Evolutionary conservation across 768 basidiomycete species (phyloP), one percentile per base, ranked within the genome.

Genomic region (Kwoniella pini): DNA sequence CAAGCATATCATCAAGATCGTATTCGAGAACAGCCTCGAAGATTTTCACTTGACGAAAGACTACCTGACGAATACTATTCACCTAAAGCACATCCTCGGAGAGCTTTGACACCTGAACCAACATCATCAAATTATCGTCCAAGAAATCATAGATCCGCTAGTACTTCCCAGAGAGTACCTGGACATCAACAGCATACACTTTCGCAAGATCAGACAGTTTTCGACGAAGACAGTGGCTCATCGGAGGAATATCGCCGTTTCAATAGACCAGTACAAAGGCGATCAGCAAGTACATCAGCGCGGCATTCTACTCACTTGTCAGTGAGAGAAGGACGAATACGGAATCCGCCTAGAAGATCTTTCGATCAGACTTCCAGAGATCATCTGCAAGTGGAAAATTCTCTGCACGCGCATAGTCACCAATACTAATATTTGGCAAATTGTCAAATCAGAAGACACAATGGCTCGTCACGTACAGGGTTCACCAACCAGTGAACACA

Each of bases 201-300:
- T 42, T 22, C 31, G 17, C 19, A 26, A 33, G 3, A 38, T 52
- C 50, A 4, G 42, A 22, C 36, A n/a, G 36, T 24, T 3, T 30
- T 36, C 17, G 45, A 27, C 10, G 55, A 49, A 30, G 55, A 55
- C 10, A 45, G 26, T 17, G 27, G 54, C 4, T 55, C 54, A n/a
- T 30, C 45, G 11, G 55, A 38, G 21, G 55, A 48, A 49, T 30
- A 19, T 13, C 13, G 22, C 12, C 31, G 3, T 19, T 42, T 40
- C 57, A 26, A 7, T 13, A 36, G 48, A 49, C 57, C 57, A 0
- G 17, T n/a, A 3, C 48, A 58, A 21, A 22, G 19, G 36, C 33
- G 57, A 28, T 33, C 57, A n/a, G 57, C 48, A 11, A 58, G 57
- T 43, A 58, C 55, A 44, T 57, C 55, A 3, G 55, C 45, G 17